These are phyloP conservation scores for Aechmea fasciata DNA, from an alignment of 176 grass and related monocot species.

Conservation along the genomic window DNA sequence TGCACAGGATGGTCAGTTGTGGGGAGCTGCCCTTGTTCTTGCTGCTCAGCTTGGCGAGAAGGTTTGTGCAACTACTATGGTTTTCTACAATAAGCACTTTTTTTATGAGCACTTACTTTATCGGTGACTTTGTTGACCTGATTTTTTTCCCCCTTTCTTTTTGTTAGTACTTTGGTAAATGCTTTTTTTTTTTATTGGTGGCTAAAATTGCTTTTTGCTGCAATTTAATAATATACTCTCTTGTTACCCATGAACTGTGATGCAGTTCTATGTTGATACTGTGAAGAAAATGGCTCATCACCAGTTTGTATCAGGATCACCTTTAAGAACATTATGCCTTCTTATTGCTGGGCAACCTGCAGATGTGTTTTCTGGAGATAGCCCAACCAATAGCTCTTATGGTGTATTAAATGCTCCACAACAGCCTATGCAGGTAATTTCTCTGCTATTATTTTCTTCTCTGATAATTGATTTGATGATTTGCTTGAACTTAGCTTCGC, in stretches of 20 bases:
- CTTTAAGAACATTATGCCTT: constrained; percentile 85
- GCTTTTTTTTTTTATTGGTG: not conserved
- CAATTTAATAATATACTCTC: not conserved
- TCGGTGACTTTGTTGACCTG: too few relatives aligned
- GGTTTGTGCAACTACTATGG: constrained; percentile 29
- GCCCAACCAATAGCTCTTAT: constrained; percentile 26
- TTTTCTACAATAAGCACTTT: not conserved
- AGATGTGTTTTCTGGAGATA: constrained; percentile 75
- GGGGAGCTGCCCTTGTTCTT: constrained; percentile 93
- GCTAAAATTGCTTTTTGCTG: constrained; percentile 14
- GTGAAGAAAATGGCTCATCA: constrained; percentile 95
- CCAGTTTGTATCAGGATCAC: constrained; percentile 78
- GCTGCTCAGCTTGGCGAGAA: constrained; percentile 86
- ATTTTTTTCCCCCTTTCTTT: not conserved
- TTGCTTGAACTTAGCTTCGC: too few relatives aligned
- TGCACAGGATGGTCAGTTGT: constrained; percentile 92
- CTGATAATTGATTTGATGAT: not conserved
- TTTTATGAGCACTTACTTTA: not conserved
- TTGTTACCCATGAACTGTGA: constrained; percentile 3
- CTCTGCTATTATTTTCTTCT: constrained; percentile 5
- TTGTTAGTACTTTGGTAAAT: not conserved
- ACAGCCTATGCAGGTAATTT: constrained; percentile 67
- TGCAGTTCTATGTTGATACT: constrained; percentile 88
- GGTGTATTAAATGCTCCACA: constrained; percentile 26
- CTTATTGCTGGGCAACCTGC: constrained; percentile 94